Percentiles rank a stretch among this genome's conserved stretches.
These are phyloP conservation scores for Trichoderma citrinoviride DNA, from an alignment of 2,329 filamentous ascomycete species.

Conservation along the genomic window DNA sequence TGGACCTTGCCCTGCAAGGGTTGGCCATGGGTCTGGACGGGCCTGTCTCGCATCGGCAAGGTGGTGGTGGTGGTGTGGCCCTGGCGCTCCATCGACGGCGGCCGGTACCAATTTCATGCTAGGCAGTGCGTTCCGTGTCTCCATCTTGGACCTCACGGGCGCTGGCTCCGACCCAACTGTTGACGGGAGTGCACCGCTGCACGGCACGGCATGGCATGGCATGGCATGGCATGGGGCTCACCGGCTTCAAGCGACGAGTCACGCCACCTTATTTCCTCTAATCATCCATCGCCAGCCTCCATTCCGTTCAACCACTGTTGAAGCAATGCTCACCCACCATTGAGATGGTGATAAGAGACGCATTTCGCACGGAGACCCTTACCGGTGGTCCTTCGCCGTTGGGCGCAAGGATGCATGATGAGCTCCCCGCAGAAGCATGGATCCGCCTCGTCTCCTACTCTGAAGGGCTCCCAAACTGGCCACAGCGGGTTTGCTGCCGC, in stretches of 20 bases:
- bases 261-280: background rate
- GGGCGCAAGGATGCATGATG: background rate
- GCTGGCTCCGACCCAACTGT: background rate
- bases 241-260: background rate
- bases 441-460: background rate
- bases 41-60: background rate
- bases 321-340: background rate
- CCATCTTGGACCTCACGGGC: background rate
- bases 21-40: background rate
- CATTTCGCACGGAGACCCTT: background rate
- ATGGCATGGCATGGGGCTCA: background rate
- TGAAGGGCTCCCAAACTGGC: background rate
- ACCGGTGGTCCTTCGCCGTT: background rate
- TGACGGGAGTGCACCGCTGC: background rate
- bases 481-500: background rate
- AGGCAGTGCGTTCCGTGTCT: background rate
- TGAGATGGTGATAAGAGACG: background rate
- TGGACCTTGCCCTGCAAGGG: background rate
- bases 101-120: background rate
- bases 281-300: background rate
- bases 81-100: background rate
- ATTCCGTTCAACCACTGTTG: background rate
- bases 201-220: background rate
- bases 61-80: background rate
- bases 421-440: conserved; percentile 2